Evolutionary conservation across 805 yeast genomes (phyloP).

Genomic region (Metschnikowia gelsemii): DNA sequence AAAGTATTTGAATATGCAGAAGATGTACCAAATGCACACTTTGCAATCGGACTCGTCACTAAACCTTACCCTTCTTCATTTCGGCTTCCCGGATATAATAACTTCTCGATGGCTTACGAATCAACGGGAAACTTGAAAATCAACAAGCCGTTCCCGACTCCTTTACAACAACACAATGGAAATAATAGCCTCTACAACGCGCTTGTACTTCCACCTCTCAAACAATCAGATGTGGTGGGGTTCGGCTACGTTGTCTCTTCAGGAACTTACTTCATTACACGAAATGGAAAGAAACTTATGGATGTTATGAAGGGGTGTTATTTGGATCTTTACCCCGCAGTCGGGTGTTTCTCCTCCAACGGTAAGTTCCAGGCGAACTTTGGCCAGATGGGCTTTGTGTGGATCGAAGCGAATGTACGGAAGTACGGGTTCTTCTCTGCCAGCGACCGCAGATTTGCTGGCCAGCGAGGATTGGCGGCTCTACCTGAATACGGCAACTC

Average conservation of each 20-base stretch:
- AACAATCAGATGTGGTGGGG: constrained; percentile 55
- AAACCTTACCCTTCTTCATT: constrained; percentile 69
- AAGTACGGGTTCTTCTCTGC: constrained; percentile 57
- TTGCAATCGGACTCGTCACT: constrained; percentile 67
- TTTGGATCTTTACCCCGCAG: constrained; percentile 52
- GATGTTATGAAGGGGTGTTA: constrained; percentile 51
- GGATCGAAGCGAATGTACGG: constrained; percentile 52
- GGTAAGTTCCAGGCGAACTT: constrained; percentile 43
- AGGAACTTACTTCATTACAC: constrained; percentile 53
- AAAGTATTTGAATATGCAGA: constrained; percentile 37
- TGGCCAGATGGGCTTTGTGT: constrained; percentile 47
- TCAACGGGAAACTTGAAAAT: constrained; percentile 68
- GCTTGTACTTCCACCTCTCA: constrained; percentile 49
- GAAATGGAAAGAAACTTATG: constrained; percentile 53
- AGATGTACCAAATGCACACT: constrained; percentile 43
- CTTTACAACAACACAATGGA: constrained; percentile 42
- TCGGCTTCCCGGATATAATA: constrained; percentile 70
- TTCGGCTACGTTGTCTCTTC: constrained; percentile 49
- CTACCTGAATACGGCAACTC: constrained; percentile 40
- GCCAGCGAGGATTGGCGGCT: constrained; percentile 40
- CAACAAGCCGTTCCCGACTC: constrained; percentile 58
- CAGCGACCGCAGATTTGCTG: constrained; percentile 38
- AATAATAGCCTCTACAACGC: constrained; percentile 44
- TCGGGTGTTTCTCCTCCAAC: constrained; percentile 49
- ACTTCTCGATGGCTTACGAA: constrained; percentile 71